phyloP scores from a whole-genome alignment of 176 grass and related monocot species.

The Oropetium thomaeum region DNA sequence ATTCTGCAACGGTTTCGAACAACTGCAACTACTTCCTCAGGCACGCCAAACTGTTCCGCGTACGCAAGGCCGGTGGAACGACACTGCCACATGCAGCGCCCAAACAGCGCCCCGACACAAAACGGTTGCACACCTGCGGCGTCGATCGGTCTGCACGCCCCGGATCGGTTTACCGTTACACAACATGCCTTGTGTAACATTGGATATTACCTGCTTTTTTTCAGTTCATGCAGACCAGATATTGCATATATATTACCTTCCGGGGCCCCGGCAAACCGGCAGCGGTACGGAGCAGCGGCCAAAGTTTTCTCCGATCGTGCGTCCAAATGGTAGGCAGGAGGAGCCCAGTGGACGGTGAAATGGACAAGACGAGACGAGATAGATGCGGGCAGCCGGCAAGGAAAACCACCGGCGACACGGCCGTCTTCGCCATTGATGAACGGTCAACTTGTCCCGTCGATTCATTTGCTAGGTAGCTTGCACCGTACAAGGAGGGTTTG shows the following conservation, averaged over 20 bases:
- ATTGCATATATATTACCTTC: too few relatives aligned
- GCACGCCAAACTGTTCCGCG: constrained; percentile 21
- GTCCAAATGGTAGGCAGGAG: neutral
- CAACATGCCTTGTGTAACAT: neutral
- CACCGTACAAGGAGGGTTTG: neutral
- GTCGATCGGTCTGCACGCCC: neutral
- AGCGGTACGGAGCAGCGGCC: neutral
- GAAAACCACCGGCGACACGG: neutral
- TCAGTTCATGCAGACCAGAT: too few relatives aligned
- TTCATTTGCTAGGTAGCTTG: constrained; percentile 12
- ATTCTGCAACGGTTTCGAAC: constrained; percentile 49
- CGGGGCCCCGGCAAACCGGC: neutral
- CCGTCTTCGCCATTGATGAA: constrained; percentile 24
- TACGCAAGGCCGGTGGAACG: constrained; percentile 22
- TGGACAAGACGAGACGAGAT: constrained; percentile 29
- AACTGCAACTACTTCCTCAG: constrained; percentile 1
- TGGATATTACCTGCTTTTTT: neutral
- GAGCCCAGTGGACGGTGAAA: neutral
- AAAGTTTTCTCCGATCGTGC: neutral
- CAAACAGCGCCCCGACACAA: constrained; percentile 20
- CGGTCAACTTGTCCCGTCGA: constrained; percentile 32
- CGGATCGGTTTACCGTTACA: constrained; percentile 1
- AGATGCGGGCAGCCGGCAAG: neutral
- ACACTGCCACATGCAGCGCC: constrained; percentile 25
- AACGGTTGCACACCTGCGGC: constrained; percentile 19